phyloP scores from a whole-genome alignment of 306 rosid species.

The Arachis stenosperma region DNA sequence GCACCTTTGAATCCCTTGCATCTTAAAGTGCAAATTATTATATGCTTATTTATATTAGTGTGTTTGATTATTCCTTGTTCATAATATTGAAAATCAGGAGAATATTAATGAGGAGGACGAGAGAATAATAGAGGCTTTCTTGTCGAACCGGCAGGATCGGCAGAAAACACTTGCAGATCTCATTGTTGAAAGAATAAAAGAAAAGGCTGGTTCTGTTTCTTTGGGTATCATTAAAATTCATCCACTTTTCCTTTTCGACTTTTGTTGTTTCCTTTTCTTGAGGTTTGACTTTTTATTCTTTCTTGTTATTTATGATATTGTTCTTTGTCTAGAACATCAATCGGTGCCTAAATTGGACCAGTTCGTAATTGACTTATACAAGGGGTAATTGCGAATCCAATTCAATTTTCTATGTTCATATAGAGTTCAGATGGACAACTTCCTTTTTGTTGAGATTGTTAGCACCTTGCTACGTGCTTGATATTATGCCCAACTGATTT shows the following conservation, averaged over 20 bases:
- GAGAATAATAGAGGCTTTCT: slow-evolving; percentile 63
- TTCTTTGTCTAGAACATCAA: slow-evolving; percentile 58
- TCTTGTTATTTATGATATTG: slow-evolving; percentile 19
- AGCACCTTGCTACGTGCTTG: background rate
- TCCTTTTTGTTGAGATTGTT: slow-evolving; percentile 8
- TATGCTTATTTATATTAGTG: slow-evolving; percentile 9
- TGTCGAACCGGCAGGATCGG: slow-evolving; percentile 47
- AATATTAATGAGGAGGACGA: slow-evolving; percentile 78
- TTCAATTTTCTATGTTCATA: slow-evolving; percentile 3
- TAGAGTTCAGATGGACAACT: background rate
- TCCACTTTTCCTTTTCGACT: background rate
- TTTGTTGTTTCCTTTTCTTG: slow-evolving; percentile 5
- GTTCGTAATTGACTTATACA: slow-evolving; percentile 65
- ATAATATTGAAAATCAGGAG: slow-evolving; percentile 41
- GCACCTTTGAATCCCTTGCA: background rate
- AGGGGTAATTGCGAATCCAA: slow-evolving; percentile 56
- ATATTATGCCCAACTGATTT: slow-evolving; percentile 13
- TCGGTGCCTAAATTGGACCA: slow-evolving; percentile 75
- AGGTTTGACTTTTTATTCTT: slow-evolving; percentile 24
- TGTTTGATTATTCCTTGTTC: slow-evolving; percentile 1
- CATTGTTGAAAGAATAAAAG: slow-evolving; percentile 72
- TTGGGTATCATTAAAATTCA: slow-evolving; percentile 51
- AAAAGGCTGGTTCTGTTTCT: slow-evolving; percentile 55
- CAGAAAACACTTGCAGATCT: slow-evolving; percentile 71
- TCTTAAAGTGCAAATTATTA: slow-evolving; percentile 19